phyloP scores from a whole-genome alignment of 192 early-diverging fungal species.

The Haplosporangium gracile region DNA sequence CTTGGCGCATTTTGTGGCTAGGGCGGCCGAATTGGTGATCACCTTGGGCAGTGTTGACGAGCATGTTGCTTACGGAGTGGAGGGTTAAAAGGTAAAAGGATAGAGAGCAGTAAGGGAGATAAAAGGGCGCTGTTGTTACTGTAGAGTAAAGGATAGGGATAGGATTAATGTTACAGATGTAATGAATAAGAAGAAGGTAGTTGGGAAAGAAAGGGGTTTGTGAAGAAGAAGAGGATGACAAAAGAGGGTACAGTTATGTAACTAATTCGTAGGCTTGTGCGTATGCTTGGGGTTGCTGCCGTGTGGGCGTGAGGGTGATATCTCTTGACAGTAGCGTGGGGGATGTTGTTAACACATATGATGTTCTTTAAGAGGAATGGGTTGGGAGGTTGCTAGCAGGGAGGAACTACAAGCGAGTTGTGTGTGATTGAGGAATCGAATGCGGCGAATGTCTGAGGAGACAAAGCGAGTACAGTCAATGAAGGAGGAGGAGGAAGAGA shows the following conservation, averaged over 20 bases:
- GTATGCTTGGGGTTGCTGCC: conserved; percentile 7
- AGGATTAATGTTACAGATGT: not conserved
- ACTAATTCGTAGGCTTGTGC: not conserved
- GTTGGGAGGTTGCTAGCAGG: conserved; percentile 9
- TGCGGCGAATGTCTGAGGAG: conserved; percentile 2
- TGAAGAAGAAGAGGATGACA: not conserved
- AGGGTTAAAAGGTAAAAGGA: not conserved
- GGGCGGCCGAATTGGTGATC: conserved; percentile 25
- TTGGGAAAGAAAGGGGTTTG: not conserved
- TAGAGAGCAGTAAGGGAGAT: not conserved
- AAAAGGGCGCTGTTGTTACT: not conserved
- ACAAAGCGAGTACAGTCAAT: not conserved
- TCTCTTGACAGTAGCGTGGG: not conserved
- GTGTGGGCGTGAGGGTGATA: conserved; percentile 48
- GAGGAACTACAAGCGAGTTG: conserved; percentile 17
- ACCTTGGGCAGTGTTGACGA: conserved; percentile 40
- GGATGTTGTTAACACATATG: conserved; percentile 1
- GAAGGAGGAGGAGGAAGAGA: conserved; percentile 1
- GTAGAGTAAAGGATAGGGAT: not conserved
- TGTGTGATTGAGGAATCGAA: not conserved
- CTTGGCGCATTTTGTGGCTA: conserved; percentile 33
- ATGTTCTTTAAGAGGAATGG: not conserved
- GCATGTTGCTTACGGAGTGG: conserved; percentile 15
- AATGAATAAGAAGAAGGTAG: not conserved
- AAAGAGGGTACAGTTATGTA: not conserved